Evolutionary conservation across 371 early-diverging fungal genomes (phyloP).

Genomic region (Apophysomyces ossiformis): DNA sequence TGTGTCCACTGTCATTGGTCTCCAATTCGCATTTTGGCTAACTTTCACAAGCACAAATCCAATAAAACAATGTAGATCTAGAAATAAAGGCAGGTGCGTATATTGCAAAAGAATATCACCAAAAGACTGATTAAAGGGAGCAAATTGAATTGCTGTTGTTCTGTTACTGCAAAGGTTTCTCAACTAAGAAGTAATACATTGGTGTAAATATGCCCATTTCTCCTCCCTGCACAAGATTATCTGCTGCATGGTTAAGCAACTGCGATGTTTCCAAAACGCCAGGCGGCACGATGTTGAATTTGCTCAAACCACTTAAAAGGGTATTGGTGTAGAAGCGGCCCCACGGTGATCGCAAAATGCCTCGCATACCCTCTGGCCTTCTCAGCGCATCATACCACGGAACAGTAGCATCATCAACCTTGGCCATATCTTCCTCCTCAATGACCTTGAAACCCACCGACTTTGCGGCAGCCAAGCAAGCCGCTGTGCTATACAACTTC

Average conservation of each 20-base stretch:
- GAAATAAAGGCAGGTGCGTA: no score
- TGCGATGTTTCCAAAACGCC: constrained; percentile 74
- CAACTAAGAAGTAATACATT: constrained; percentile 80
- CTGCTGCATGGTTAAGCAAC: constrained; percentile 73
- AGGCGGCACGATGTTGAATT: constrained; percentile 68
- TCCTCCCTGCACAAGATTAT: constrained; percentile 72
- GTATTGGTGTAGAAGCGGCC: constrained; percentile 65
- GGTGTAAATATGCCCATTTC: constrained; percentile 79
- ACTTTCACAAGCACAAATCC: no score
- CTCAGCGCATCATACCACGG: constrained; percentile 77
- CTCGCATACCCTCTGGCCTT: constrained; percentile 51
- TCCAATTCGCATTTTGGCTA: no score
- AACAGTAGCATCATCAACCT: constrained; percentile 53
- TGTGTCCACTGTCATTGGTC: no score
- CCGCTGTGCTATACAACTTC: constrained; percentile 67
- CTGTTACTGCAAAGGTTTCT: constrained; percentile 58
- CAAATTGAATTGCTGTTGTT: neutral
- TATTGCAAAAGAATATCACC: no score
- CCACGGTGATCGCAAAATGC: constrained; percentile 52
- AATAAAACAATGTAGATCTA: no score
- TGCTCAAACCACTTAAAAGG: constrained; percentile 63
- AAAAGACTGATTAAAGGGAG: no score
- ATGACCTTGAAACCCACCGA: constrained; percentile 75
- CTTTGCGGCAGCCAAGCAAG: constrained; percentile 68
- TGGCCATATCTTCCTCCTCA: constrained; percentile 64